Evolutionary conservation across 2,329 filamentous ascomycete genomes (phyloP).

Genomic region (Sporothrix mexicana): DNA sequence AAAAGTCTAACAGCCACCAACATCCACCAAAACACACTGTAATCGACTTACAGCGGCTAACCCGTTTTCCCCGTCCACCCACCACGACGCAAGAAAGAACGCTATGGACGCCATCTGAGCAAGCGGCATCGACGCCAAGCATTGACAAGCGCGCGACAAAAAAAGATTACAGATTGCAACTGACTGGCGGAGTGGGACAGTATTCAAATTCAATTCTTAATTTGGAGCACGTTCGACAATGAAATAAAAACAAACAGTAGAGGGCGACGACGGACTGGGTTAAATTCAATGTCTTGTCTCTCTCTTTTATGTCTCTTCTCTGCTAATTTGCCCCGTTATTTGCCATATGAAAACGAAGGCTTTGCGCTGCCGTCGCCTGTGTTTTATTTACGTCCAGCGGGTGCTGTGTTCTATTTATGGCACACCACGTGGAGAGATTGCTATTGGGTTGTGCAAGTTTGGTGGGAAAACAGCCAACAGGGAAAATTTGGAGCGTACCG

Average conservation of each 20-base stretch:
- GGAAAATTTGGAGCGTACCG: conserved; percentile 1
- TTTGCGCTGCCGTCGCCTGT: background rate
- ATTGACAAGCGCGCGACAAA: conserved; percentile 27
- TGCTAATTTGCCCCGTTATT: conserved; percentile 26
- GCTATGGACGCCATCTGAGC: background rate
- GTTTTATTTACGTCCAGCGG: background rate
- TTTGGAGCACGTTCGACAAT: background rate
- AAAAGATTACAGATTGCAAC: background rate
- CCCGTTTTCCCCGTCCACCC: background rate
- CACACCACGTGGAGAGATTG: conserved; percentile 26
- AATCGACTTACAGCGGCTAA: conserved; percentile 12
- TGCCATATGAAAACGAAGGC: conserved; percentile 11
- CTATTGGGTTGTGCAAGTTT: conserved; percentile 1
- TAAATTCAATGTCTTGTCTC: background rate
- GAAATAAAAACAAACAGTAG: background rate
- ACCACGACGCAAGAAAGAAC: too few species aligned
- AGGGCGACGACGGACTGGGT: background rate
- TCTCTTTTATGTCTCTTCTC: background rate
- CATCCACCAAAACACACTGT: background rate
- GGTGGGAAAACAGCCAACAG: too few species aligned
- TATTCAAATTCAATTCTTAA: background rate
- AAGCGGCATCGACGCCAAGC: conserved; percentile 12
- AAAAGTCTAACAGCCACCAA: too few species aligned
- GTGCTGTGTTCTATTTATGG: conserved; percentile 31
- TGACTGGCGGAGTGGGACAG: too few species aligned